phyloP scores from a whole-genome alignment of 148 eudicot species.

The Heliosperma pusillum region DNA sequence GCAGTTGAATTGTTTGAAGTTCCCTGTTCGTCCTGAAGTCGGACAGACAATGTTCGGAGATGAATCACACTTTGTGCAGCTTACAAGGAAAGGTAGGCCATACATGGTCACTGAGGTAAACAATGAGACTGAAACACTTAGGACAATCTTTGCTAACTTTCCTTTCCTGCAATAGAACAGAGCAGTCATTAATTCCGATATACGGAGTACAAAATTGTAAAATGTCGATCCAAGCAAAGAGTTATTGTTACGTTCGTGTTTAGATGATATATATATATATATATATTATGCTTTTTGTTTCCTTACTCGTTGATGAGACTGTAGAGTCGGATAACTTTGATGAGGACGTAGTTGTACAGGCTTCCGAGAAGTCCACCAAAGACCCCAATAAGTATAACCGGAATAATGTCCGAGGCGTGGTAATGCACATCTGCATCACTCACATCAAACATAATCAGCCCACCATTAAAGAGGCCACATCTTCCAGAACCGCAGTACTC shows the following conservation, averaged over 20 bases:
- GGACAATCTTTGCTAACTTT: slow-evolving; percentile 59
- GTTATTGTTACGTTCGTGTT: too few species aligned
- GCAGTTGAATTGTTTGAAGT: slow-evolving; percentile 89
- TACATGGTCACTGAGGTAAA: slow-evolving; percentile 72
- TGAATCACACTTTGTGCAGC: slow-evolving; percentile 67
- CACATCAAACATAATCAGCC: slow-evolving; percentile 83
- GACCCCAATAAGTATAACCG: slow-evolving; percentile 55
- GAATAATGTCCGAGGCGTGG: slow-evolving; percentile 52
- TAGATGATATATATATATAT: too few species aligned
- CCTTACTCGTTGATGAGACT: slow-evolving; percentile 78
- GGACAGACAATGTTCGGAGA: slow-evolving; percentile 47
- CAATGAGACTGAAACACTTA: slow-evolving; percentile 53
- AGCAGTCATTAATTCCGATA: slow-evolving; percentile 4
- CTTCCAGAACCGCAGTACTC: slow-evolving; percentile 56
- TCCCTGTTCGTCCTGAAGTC: slow-evolving; percentile 62
- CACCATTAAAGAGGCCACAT: slow-evolving; percentile 82
- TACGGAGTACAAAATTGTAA: too few species aligned
- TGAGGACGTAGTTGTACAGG: slow-evolving; percentile 71
- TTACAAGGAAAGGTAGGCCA: slow-evolving; percentile 74
- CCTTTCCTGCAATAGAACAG: slow-evolving; percentile 57
- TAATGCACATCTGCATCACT: slow-evolving; percentile 58
- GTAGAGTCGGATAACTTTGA: slow-evolving; percentile 74
- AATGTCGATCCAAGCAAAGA: too few species aligned
- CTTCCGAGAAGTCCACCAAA: slow-evolving; percentile 81
- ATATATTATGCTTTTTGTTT: neutral